Evolutionary conservation across 2,329 filamentous ascomycete genomes (phyloP).

Genomic region (Cladosporium phlei): DNA sequence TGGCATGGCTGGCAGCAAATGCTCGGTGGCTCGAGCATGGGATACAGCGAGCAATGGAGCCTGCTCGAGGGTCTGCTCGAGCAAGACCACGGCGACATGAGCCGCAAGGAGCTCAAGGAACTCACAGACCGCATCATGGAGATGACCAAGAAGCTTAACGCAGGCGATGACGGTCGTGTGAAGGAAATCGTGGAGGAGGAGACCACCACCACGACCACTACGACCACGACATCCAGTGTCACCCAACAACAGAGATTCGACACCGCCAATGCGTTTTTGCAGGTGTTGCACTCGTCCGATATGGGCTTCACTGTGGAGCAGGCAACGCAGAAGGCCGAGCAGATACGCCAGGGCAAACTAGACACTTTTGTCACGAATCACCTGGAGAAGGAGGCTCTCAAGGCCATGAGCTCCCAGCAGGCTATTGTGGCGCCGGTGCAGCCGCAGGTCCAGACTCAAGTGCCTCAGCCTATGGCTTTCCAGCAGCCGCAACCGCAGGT

Average conservation of each 20-base stretch:
- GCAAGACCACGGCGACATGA: background rate
- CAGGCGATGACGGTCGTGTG: conserved; percentile 10
- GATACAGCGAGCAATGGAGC: background rate
- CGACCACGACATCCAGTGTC: background rate
- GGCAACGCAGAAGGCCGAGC: background rate
- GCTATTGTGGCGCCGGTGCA: background rate
- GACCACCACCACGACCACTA: conserved; percentile 6
- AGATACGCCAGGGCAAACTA: conserved; percentile 4
- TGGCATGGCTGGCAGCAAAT: conserved; percentile 11
- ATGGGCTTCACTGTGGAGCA: conserved; percentile 10
- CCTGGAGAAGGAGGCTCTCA: background rate
- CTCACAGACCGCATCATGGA: conserved; percentile 7
- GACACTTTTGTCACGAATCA: conserved; percentile 2
- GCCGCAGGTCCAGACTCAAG: conserved; percentile 1
- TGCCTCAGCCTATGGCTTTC: background rate
- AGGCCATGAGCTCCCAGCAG: background rate
- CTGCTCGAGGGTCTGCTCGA: conserved; percentile 4
- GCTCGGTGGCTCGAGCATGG: background rate
- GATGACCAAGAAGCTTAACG: conserved; percentile 5
- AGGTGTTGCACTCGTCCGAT: background rate
- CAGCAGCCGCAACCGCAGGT: background rate
- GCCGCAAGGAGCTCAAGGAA: background rate
- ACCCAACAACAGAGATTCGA: conserved; percentile 4
- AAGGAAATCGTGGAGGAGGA: background rate
- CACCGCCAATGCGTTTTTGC: conserved; percentile 6